Conservation (phyloP, 257 asterid genomes). For the Echium plantagineum region DNA sequence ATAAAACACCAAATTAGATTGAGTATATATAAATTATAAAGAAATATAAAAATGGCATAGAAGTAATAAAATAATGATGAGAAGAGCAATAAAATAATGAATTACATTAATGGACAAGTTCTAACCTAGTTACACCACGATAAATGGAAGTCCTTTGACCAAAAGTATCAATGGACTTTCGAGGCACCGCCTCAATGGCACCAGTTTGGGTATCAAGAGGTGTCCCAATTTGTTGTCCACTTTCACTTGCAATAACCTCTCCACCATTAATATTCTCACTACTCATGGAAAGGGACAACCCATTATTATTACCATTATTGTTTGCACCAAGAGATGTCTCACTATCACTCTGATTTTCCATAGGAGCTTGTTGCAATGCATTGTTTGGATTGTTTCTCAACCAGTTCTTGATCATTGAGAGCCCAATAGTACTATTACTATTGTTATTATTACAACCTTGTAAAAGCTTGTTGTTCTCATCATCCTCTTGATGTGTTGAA, state of each 20-base stretch:
- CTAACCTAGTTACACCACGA: slow-evolving; percentile 79
- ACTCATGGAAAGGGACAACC: slow-evolving; percentile 67
- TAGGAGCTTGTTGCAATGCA: not conserved
- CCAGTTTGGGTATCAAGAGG: slow-evolving; percentile 25
- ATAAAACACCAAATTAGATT: too few species aligned
- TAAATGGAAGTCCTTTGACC: slow-evolving; percentile 87
- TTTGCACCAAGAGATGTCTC: not conserved
- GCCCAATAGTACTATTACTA: slow-evolving; percentile 32
- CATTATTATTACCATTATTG: slow-evolving; percentile 20
- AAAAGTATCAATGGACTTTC: slow-evolving; percentile 61
- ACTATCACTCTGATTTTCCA: slow-evolving; percentile 12
- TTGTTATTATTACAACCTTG: not conserved
- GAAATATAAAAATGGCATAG: too few species aligned
- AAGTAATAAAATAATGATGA: too few species aligned
- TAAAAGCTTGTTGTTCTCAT: not conserved
- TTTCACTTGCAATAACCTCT: slow-evolving; percentile 17
- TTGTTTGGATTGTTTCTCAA: slow-evolving; percentile 37
- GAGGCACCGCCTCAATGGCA: slow-evolving; percentile 46
- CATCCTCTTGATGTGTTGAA: slow-evolving; percentile 12
- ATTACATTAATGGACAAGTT: not conserved
- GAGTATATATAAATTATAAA: too few species aligned
- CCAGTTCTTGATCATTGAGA: slow-evolving; percentile 83
- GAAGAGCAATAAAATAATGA: too few species aligned
- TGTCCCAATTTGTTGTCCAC: slow-evolving; percentile 18
- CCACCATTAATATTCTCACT: slow-evolving; percentile 25